Evolutionary conservation across 345 rosid species (phyloP).

Genomic region (Litchi chinensis): DNA sequence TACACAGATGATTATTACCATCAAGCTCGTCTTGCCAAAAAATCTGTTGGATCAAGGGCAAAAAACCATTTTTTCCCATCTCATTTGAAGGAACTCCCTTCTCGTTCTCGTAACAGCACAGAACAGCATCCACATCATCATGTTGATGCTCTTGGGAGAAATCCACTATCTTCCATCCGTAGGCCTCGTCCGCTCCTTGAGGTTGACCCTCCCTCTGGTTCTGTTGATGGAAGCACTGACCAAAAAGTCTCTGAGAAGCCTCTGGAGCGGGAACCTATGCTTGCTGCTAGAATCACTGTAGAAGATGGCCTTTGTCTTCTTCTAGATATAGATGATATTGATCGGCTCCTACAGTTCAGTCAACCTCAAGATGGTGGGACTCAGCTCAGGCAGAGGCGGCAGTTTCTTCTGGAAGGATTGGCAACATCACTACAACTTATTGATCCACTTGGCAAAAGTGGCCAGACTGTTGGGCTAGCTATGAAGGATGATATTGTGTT

Average conservation of each 20-base stretch:
- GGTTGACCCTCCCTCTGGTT: slow-evolving; percentile 56
- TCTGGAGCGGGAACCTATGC: slow-evolving; percentile 90
- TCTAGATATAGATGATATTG: slow-evolving; percentile 86
- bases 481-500: slow-evolving; percentile 82
- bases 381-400: slow-evolving; percentile 73
- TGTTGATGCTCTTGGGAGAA: slow-evolving; percentile 65
- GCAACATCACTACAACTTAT: slow-evolving; percentile 89
- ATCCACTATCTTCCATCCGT: slow-evolving; percentile 58
- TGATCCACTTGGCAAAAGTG: slow-evolving; percentile 80
- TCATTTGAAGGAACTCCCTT: slow-evolving; percentile 73
- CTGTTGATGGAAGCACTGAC: slow-evolving; percentile 59
- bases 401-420: slow-evolving; percentile 76
- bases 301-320: slow-evolving; percentile 81
- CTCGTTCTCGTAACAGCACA: slow-evolving; percentile 69
- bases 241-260: slow-evolving; percentile 67
- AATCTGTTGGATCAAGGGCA: slow-evolving; percentile 55
- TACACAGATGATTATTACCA: slow-evolving; percentile 93
- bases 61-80: slow-evolving; percentile 75
- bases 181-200: slow-evolving; percentile 78
- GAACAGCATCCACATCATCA: slow-evolving; percentile 64
- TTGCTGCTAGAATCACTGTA: slow-evolving; percentile 90
- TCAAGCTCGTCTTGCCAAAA: slow-evolving; percentile 84
- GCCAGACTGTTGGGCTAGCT: slow-evolving; percentile 48
- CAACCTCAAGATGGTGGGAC: slow-evolving; percentile 84
- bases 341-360: slow-evolving; percentile 66